These are phyloP conservation scores for Pontederia paniculata DNA, from an alignment of 176 grass and related monocot species.

Conservation along the genomic window DNA sequence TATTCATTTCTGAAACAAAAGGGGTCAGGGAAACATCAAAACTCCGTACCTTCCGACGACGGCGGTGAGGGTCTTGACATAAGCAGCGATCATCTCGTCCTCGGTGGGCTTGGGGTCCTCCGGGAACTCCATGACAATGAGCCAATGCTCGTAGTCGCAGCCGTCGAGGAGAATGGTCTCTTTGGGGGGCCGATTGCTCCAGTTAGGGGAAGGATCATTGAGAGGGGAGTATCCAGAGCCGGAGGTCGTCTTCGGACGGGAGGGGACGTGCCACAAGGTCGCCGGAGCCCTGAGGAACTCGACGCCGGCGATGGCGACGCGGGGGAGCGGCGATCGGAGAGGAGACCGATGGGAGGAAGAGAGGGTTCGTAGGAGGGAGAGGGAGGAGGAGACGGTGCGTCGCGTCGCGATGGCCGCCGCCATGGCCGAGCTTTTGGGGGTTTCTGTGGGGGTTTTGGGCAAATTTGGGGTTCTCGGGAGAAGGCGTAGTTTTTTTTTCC, in stretches of 20 bases:
- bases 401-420: conserved; percentile 37
- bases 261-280: not conserved
- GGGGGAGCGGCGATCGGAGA: conserved; percentile 14
- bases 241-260: conserved; percentile 36
- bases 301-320: conserved; percentile 1
- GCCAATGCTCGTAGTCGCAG: conserved; percentile 97
- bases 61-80: conserved; percentile 61
- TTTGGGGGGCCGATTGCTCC: conserved; percentile 87
- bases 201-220: conserved; percentile 82
- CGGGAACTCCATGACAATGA: conserved; percentile 87
- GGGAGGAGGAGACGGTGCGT: conserved; percentile 38
- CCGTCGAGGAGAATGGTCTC: conserved; percentile 94
- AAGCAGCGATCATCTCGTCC: conserved; percentile 72
- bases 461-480: no score
- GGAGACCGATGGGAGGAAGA: conserved; percentile 15
- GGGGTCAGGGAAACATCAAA: not conserved
- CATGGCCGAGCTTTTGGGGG: conserved; percentile 27
- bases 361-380: conserved; percentile 25
- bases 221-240: conserved; percentile 56
- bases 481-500: no score
- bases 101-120: conserved; percentile 48
- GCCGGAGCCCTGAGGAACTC: not conserved
- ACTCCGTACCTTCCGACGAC: conserved; percentile 58
- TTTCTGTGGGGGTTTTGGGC: no score
- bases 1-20: not conserved